Evolutionary conservation across 2,329 filamentous ascomycete species (phyloP), one percentile per base, ranked within the genome.

Genomic region (Aspergillus ustus): DNA sequence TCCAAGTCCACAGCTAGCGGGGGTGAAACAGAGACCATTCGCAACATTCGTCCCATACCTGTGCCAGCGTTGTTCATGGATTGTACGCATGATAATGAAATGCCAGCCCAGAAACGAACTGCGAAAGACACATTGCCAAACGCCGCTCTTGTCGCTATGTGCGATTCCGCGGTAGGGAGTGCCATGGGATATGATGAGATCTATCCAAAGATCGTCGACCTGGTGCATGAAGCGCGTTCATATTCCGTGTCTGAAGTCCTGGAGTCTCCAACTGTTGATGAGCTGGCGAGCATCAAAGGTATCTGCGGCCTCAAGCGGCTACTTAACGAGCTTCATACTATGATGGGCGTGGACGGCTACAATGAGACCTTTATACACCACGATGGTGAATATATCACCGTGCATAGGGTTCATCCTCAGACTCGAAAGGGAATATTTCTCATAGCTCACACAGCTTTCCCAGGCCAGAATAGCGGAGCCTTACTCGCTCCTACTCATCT

Each of bases 121-220:
- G 93, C 93, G 55, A 87, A 93, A 62, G 96, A 99, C 74, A 98
- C 95, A 0, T 83, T 99, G 9, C 91, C 96, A 7, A 98, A 96
- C 72, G 93, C 94, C 53, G 95, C 95, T 5, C 84, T 99, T 4
- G 94, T 98, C 43, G 91, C 89, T 73, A 97, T 99, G 93, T 99
- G 96, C 76, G 89, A 93, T 25, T 97, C 92, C 69, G 92, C 94
- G 1, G 93, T 91, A 7, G 95, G 95, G 49, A 98, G 95, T 73
- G 95, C 98, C 52, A 97, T 98, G 88, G 95, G 95, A 1, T 98
- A 97, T 71, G 95, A 99, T 73, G 95, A 99, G 76, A 88, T 98
- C 63, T 99, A 98, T 69, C 95, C 95, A 1, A 89, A 90, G 69
- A 84, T 97, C 59, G 87, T 99, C n/a, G 93, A 99, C 70, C 85